Evolutionary conservation across 2,329 filamentous ascomycete species (phyloP).

Genomic region (Fusarium drepaniforme): DNA sequence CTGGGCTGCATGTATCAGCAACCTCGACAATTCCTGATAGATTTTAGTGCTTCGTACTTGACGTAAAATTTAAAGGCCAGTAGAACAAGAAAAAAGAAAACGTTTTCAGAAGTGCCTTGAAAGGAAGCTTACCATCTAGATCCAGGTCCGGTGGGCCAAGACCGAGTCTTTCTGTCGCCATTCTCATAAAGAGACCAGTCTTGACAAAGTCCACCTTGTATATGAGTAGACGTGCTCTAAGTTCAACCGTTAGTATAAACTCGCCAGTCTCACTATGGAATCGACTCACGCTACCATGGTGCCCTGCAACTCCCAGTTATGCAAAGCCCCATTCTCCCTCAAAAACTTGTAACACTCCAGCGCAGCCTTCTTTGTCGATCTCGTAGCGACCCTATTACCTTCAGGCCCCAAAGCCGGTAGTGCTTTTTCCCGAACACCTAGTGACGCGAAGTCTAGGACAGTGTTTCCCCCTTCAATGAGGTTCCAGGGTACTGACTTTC

Average conservation of each 20-base stretch:
- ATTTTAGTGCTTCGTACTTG: not conserved
- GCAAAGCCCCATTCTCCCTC: not conserved
- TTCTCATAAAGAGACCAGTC: not conserved
- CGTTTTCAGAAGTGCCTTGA: not conserved
- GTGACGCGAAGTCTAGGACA: not conserved
- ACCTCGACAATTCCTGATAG: not conserved
- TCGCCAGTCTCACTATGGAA: too few relatives aligned
- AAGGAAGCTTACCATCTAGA: not conserved
- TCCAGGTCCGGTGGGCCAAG: not conserved
- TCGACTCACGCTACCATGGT: not conserved
- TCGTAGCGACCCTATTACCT: not conserved
- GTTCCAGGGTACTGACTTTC: not conserved
- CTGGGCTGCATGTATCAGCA: not conserved
- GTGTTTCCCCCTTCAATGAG: not conserved
- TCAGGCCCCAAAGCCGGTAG: not conserved
- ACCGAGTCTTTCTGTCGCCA: not conserved
- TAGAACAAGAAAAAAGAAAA: too few relatives aligned
- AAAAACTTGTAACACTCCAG: not conserved
- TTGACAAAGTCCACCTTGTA: not conserved
- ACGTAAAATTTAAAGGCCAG: too few relatives aligned
- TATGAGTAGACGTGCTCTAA: not conserved
- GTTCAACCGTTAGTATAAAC: not conserved
- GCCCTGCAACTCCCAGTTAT: not conserved
- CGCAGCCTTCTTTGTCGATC: not conserved
- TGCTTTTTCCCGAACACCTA: not conserved